These are phyloP conservation scores for Yarrowia phangngaensis DNA, from an alignment of 805 yeast species.

Conservation along the genomic window DNA sequence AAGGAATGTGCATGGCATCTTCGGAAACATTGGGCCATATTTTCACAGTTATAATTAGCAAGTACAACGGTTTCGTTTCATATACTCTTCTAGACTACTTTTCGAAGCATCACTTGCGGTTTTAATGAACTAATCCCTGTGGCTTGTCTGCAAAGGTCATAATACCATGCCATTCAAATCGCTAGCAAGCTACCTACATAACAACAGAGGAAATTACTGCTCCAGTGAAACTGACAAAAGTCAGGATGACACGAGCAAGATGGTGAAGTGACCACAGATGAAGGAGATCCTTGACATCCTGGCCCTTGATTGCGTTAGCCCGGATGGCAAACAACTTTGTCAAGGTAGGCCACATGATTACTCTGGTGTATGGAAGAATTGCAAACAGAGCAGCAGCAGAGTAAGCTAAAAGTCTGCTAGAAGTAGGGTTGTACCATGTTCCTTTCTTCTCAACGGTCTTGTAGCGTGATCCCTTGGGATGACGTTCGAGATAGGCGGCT, in stretches of 20 bases:
- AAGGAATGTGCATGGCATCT: no score
- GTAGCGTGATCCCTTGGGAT: neutral
- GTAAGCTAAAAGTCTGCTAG: slow-evolving; percentile 1
- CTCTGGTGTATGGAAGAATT: slow-evolving; percentile 5
- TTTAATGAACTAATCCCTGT: no score
- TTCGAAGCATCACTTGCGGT: no score
- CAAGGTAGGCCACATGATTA: slow-evolving; percentile 9
- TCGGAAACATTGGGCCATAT: no score
- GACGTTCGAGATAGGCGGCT: slow-evolving; percentile 3
- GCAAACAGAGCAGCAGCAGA: slow-evolving; percentile 5
- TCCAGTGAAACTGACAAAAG: neutral
- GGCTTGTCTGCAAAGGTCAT: no score
- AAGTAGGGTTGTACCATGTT: slow-evolving; percentile 12
- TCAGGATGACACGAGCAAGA: neutral
- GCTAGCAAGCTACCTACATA: no score
- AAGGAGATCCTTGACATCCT: slow-evolving; percentile 4
- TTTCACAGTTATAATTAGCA: no score
- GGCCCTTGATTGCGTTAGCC: slow-evolving; percentile 2
- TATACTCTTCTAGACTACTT: no score
- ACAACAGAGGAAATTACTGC: no score
- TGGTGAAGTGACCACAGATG: slow-evolving; percentile 11
- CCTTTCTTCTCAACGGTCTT: neutral
- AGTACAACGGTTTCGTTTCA: no score
- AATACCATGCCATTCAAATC: no score
- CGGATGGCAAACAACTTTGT: slow-evolving; percentile 1